A percentile compares a stretch with the other conserved stretches of the same genome.
Evolutionary conservation across 1,284 basidiomycete species (phyloP).

Genomic region (Leccinum griseonigrum): DNA sequence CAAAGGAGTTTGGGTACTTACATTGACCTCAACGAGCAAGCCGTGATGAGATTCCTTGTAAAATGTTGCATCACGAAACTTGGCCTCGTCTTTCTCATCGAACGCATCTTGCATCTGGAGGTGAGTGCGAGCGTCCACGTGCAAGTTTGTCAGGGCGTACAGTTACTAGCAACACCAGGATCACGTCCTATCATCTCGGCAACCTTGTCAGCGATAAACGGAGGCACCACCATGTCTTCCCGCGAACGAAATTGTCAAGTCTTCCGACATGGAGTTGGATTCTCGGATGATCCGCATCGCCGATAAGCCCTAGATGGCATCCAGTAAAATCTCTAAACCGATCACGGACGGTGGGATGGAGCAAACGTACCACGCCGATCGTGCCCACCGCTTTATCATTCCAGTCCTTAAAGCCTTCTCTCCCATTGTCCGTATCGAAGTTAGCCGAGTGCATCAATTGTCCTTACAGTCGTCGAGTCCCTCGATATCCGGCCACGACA

Average conservation of each 20-base stretch:
- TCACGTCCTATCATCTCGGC: conserved; percentile 39
- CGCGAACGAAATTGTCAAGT: conserved; percentile 57
- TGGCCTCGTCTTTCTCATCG: conserved; percentile 50
- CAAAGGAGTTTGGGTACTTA: conserved; percentile 17
- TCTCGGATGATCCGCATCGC: conserved; percentile 60
- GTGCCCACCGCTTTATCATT: conserved; percentile 55
- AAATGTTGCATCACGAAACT: conserved; percentile 43
- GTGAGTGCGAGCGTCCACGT: not conserved
- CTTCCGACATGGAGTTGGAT: conserved; percentile 52
- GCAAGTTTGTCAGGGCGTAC: conserved; percentile 30
- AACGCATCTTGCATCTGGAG: conserved; percentile 40
- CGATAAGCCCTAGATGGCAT: conserved; percentile 53
- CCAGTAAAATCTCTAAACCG: not conserved
- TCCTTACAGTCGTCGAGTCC: conserved; percentile 53
- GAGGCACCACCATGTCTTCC: conserved; percentile 57
- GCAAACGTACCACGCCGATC: conserved; percentile 52
- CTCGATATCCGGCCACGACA: conserved; percentile 59
- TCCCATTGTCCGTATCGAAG: conserved; percentile 49
- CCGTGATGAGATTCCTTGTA: conserved; percentile 50
- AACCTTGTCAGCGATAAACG: conserved; percentile 44
- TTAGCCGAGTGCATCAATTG: conserved; percentile 53
- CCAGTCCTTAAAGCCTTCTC: conserved; percentile 49
- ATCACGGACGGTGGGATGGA: not conserved
- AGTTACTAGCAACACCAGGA: conserved; percentile 36
- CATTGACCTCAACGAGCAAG: conserved; percentile 54